phyloP scores from a whole-genome alignment of 2,329 filamentous ascomycete genomes.

The Teratosphaeria zuluensis region DNA sequence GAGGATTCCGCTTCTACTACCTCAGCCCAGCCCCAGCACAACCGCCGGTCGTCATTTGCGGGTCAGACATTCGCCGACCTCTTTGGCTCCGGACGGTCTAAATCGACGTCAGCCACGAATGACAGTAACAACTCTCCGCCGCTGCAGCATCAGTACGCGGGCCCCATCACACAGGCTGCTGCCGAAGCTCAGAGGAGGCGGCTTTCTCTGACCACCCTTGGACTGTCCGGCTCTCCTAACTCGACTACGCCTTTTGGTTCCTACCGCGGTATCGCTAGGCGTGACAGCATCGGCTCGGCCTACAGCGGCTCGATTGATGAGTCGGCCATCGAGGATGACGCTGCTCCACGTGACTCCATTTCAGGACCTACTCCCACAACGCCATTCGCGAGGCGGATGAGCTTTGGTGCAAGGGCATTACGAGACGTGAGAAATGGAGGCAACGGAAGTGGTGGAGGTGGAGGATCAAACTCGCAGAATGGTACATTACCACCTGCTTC shows the following conservation, averaged over 20 bases:
- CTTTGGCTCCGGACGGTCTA: slow-evolving; percentile 30
- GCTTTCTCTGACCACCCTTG: slow-evolving; percentile 41
- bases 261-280: slow-evolving; percentile 31
- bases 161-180: slow-evolving; percentile 40
- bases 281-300: slow-evolving; percentile 34
- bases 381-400: slow-evolving; percentile 76
- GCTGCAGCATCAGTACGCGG: slow-evolving; percentile 26
- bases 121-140: slow-evolving; percentile 13
- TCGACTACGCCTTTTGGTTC: slow-evolving; percentile 33
- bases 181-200: slow-evolving; percentile 41
- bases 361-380: slow-evolving; percentile 47
- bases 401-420: slow-evolving; percentile 75
- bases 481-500: slow-evolving; percentile 24
- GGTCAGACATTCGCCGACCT: slow-evolving; percentile 41
- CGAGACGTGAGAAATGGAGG: slow-evolving; percentile 53
- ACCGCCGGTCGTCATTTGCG: slow-evolving; percentile 38
- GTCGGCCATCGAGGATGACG: slow-evolving; percentile 41
- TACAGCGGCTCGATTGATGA: slow-evolving; percentile 37
- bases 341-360: slow-evolving; percentile 27
- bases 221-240: slow-evolving; percentile 35
- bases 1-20: slow-evolving; percentile 29
- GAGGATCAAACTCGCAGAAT: slow-evolving; percentile 22
- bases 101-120: slow-evolving; percentile 11
- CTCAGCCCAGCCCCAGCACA: slow-evolving; percentile 13
- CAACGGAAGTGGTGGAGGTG: slow-evolving; percentile 32